phyloP scores from a whole-genome alignment of 345 rosid genomes.

The Syzygium grande region DNA sequence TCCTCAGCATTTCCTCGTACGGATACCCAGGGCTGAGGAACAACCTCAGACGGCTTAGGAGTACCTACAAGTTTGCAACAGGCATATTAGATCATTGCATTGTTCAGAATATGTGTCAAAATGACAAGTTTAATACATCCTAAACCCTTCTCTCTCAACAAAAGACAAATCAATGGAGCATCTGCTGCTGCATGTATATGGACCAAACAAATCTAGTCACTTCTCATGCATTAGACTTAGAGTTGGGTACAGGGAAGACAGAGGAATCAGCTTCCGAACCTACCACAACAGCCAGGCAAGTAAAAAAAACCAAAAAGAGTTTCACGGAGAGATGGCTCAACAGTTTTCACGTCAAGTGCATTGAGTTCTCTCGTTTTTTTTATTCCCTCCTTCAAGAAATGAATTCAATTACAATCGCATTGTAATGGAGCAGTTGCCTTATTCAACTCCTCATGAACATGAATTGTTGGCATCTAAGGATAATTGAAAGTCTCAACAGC shows the following conservation, averaged over 20 bases:
- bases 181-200: neutral
- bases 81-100: neutral
- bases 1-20: constrained; percentile 75
- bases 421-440: neutral
- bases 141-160: neutral
- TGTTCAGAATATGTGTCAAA: neutral
- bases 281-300: neutral
- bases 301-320: neutral
- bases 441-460: neutral
- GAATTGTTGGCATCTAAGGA: neutral
- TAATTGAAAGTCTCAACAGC: neutral
- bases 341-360: neutral
- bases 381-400: neutral
- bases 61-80: constrained; percentile 33
- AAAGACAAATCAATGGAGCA: neutral
- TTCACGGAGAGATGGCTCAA: neutral
- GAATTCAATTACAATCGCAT: neutral
- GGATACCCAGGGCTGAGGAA: constrained; percentile 95
- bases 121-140: neutral
- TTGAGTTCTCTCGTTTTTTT: neutral
- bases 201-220: neutral
- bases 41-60: constrained; percentile 72
- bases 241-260: neutral
- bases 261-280: neutral
- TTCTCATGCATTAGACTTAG: neutral